Base-by-base conservation (phyloP, 371 early-diverging fungal genomes). In the Choanephora cucurbitarum region DNA sequence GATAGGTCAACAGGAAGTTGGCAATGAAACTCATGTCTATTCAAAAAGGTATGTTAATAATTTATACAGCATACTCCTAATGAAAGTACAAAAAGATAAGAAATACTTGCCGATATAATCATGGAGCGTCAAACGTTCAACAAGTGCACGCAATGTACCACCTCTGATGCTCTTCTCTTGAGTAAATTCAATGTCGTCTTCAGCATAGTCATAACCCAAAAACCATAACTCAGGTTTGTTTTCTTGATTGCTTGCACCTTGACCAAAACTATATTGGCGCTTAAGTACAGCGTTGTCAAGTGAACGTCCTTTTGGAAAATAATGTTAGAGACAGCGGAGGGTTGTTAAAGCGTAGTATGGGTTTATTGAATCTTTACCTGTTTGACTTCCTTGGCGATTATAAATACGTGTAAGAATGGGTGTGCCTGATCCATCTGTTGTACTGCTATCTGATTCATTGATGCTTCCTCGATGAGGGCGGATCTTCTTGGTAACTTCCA, bases 51-150 rank as follows among this genome's bases (percentile, higher is more conserved):
- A n/a, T n/a, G n/a, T n/a, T n/a, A n/a, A n/a, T n/a, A n/a, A n/a
- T n/a, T n/a, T n/a, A n/a, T n/a, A n/a, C n/a, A n/a, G n/a, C n/a
- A n/a, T n/a, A n/a, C n/a, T n/a, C n/a, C n/a, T n/a, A n/a, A n/a
- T n/a, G n/a, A n/a, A n/a, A n/a, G n/a, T n/a, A n/a, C 43, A 28
- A 19, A 8, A 18, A 6, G 28, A 22, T n/a, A 22, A 43, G 0
- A 15, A 32, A 7, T 17, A 31, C 52, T 65, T 70, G 75, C 79
- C 80, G 6, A 73, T 69, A 14, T 60, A 69, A 50, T 94, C 91
- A 58, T 96, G 96, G 7, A 89, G 75, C 1, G 95, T 96, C 55
- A 96, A 77, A 6, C 92, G 81, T 73, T 96, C 96, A 5, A 96
- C 87, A 44, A 96, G 72, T 0, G 92, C 91, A 9, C 77, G 69